These are phyloP conservation scores for Trichoderma guizhouense DNA, from an alignment of 2,329 filamentous ascomycete species.

Conservation along the genomic window DNA sequence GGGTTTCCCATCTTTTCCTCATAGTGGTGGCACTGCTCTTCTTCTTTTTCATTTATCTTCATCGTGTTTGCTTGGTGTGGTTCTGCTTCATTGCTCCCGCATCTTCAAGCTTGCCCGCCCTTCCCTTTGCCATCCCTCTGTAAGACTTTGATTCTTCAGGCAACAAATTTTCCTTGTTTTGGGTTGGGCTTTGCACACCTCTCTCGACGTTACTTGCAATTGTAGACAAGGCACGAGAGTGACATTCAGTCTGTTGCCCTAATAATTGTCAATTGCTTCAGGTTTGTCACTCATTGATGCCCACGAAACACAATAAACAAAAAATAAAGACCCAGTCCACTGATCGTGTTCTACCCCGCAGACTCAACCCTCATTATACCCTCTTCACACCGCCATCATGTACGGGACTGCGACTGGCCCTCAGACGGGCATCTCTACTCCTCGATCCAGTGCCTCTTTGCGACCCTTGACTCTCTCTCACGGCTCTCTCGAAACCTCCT, in stretches of 20 bases:
- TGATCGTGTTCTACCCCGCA: slow-evolving; percentile 15
- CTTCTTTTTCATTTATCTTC: neutral
- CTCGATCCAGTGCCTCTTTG: slow-evolving; percentile 87
- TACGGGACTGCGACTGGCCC: slow-evolving; percentile 80
- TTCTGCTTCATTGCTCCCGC: slow-evolving; percentile 15
- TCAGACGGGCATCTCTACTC: slow-evolving; percentile 95
- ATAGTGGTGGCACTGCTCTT: slow-evolving; percentile 15
- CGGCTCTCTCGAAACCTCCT: slow-evolving; percentile 92
- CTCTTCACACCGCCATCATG: slow-evolving; percentile 56
- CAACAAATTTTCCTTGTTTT: neutral
- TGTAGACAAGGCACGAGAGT: slow-evolving; percentile 7
- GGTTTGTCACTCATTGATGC: neutral
- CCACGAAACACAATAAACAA: neutral
- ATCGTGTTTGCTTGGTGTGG: slow-evolving; percentile 12
- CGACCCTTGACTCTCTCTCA: slow-evolving; percentile 88
- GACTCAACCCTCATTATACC: slow-evolving; percentile 17
- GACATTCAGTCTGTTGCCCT: slow-evolving; percentile 4
- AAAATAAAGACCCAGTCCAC: neutral
- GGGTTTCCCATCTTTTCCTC: slow-evolving; percentile 18
- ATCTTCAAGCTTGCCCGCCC: slow-evolving; percentile 12
- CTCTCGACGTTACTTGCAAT: neutral
- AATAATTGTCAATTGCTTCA: slow-evolving; percentile 10
- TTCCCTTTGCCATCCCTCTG: slow-evolving; percentile 17
- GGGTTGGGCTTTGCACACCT: slow-evolving; percentile 15
- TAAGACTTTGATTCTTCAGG: slow-evolving; percentile 18